Base-by-base conservation (phyloP, 495 filamentous ascomycete genomes). In the Cenococcum geophilum region DNA sequence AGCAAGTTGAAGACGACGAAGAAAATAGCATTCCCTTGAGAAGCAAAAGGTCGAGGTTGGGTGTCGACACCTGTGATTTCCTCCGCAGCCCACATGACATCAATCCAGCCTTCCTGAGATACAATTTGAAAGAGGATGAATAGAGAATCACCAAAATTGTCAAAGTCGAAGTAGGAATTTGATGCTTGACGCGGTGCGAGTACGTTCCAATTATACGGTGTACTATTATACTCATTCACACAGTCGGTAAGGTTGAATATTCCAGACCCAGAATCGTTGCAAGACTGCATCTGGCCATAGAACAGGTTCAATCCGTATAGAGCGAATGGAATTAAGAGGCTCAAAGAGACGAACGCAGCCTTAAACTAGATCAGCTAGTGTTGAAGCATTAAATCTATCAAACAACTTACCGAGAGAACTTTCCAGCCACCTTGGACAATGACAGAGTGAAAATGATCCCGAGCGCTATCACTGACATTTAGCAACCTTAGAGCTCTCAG, bases 71-170 rank as follows among this genome's bases (percentile, higher is more conserved):
- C 90, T n/a, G 83, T 89, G 58, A 97, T 95, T 37, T 80, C 83
- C 78, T 95, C 86, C 1, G 85, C 89, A 34, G 80, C 81, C 73
- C 86, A 88, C 75, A 93, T 91, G 0, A 96, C 93, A 71, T 92
- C 89, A 10, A 85, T 84, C 93, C 93, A 99, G 8, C 93, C 93
- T 80, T 99, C 93, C 68, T 97, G 92, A 25, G 92, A 97, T 16
- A 99, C 95, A 75, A 99, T 96, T 71, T 97, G 92, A 77, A 99
- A 99, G 55, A 99, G 86, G 58, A 95, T 93, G 76, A 96, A 97
- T 34, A 97, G 78, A 3, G 92, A 88, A 53, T 88, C 81, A 22
- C 88, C 89, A 68, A 99, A 99, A 71, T 91, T 86, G 70, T 99
- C 93, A 71, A 99, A 99, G 74, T 86, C 86, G 73, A 88, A 97